These are phyloP conservation scores for Leccinum uliginosum DNA, from an alignment of 768 basidiomycete genomes.

Conservation along the genomic window DNA sequence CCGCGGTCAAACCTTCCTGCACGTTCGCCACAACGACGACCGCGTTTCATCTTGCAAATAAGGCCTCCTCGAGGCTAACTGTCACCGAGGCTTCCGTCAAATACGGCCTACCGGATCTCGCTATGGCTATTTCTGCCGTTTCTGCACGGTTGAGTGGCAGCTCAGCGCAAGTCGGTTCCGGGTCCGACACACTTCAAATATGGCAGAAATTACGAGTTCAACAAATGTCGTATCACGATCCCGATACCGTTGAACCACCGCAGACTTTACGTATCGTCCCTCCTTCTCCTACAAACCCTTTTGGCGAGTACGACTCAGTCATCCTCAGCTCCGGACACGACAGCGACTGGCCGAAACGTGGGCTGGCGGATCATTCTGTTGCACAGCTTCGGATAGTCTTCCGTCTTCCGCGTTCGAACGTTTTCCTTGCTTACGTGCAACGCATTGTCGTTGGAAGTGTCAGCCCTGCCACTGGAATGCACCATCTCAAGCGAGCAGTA, in stretches of 20 bases:
- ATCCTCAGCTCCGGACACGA: conserved; percentile 8
- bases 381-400: conserved; percentile 19
- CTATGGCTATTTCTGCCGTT: not conserved
- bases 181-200: too few relatives aligned
- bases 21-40: too few relatives aligned
- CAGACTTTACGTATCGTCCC: not conserved
- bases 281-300: conserved; percentile 4
- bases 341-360: conserved; percentile 12
- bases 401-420: not conserved
- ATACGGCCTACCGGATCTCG: conserved; percentile 4
- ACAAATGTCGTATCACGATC: conserved; percentile 18
- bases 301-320: conserved; percentile 13
- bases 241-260: conserved; percentile 11
- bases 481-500: conserved; percentile 18
- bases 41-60: too few relatives aligned
- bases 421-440: conserved; percentile 27
- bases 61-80: too few relatives aligned
- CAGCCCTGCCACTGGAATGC: conserved; percentile 20
- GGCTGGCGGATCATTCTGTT: conserved; percentile 16
- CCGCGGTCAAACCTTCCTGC: too few relatives aligned
- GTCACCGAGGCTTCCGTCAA: too few relatives aligned
- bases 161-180: too few relatives aligned
- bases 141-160: not conserved
- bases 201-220: conserved; percentile 24
- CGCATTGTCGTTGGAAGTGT: conserved; percentile 17